Evolutionary conservation across 2,329 filamentous ascomycete species (phyloP), one percentile per base, ranked within the genome.

Genomic region (Cadophora gregata): DNA sequence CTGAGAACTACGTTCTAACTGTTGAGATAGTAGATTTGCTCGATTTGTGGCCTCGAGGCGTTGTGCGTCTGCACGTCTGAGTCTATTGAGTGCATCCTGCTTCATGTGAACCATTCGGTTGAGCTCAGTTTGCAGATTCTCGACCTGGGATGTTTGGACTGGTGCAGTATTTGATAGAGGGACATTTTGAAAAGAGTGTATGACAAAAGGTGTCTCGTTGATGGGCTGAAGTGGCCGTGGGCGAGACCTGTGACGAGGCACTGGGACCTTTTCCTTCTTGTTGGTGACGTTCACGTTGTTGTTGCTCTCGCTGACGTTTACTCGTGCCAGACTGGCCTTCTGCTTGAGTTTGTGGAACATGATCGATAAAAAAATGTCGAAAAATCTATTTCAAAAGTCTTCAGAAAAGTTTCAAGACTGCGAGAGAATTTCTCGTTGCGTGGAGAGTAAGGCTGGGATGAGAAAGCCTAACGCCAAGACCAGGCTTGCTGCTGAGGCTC

Each of bases 321-420:
- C 47, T 14, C 47, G 24, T 19, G 24, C 47, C 24, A 50, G 6
- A 27, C 21, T 27, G 10, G 24, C 47, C 16, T 50, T 50, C 16
- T 27, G 47, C 25, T 50, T 50, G 24, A 50, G 47, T 50, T 50
- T 50, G 24, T 50, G 47, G 24, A 50, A 50, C 47, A 50, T 50
- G 8, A 25, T 27, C 9, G 9, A 38, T 16, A 38, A 14, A 38
- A 38, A 10, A 8, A 10, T 38, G 3, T 14, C 12, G 12, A 38
- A 14, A 38, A 12, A 33, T 38, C 36, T 14, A 38, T 38, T 38
- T 14, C 36, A 16, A 3, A 38, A 12, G 8, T 8, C 36, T 38
- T 38, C 16, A 3, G 36, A 38, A 38, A n/a, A 14, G 8, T 38
- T 16, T 38, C 36, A 38, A 38, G 36, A 33, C n/a, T n/a, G n/a